Base-by-base conservation (phyloP, 495 filamentous ascomycete genomes). In the Penicillium chermesinum region DNA sequence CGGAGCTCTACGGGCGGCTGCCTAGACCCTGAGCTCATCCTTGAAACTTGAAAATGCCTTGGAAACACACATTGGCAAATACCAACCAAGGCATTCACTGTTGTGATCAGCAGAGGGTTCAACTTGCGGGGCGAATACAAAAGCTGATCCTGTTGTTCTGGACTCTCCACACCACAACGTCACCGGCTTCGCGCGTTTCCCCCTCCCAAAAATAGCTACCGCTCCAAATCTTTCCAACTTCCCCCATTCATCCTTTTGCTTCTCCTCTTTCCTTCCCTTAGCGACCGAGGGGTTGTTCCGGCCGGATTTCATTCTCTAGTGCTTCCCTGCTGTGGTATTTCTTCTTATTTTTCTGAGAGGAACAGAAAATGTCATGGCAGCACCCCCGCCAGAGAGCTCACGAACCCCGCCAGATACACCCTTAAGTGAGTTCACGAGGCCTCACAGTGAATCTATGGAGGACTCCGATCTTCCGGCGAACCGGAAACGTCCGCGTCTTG, bases 401-500 rank as follows among this genome's bases (percentile, higher is more conserved):
- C 62, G 58, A 67, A 64, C 66, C 63, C 69, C 70, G 62, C 71
- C 65, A 65, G 59, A 57, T 57, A 51, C 65, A 58, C 49, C 56
- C 51, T 52, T 64, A 49, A 64, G 44, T 50, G 62, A 68, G 42
- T 53, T 62, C 36, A 59, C 64, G 44, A 61, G 61, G 62, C 44
- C 51, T 30, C 45, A 58, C 48, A 50, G 66, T 55, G 73, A 76
- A 64, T 69, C 69, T 57, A 77, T 80, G 72, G 80, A 83, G 67
- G 77, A 81, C 59, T 59, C 63, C 38, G 68, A 79, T 53, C 65
- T 73, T 44, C 72, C 77, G 42, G 65, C 67, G 41, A 79, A 74
- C 50, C 74, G 79, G 58, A 84, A 84, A 67, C 78, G 81, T 51
- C 81, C 78, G 40, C 79, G 81, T 58, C 73, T 84, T 45, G 79